Base-by-base conservation (phyloP, 2,329 filamentous ascomycete species). In the Sporothrix brunneoviolacea region DNA sequence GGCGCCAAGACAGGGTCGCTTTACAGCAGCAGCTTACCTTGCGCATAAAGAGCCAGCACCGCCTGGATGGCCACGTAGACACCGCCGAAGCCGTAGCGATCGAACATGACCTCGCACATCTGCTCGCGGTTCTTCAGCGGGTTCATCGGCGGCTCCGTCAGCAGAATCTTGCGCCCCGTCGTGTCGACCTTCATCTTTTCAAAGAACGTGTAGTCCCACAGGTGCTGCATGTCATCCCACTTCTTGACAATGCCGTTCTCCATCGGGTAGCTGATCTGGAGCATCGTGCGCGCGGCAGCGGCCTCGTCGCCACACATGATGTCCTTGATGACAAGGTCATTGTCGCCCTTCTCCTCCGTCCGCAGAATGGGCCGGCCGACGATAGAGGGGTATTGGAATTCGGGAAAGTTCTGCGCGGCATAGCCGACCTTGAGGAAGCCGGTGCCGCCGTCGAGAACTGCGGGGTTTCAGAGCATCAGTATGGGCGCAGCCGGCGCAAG, bases 291-390 rank as follows among this genome's bases (percentile, higher is more conserved):
- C 59, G 93, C 91, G 48, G 90, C 90, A 15, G 93, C 91, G 44
- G 93, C 93, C 73, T 98, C 91, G 73, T 98, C 93, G 67, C 93
- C 93, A 72, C 91, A 97, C 93, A 98, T 98, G 67, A 98, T 96
- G 74, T 98, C 93, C 79, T 95, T 96, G 70, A 82, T 86, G 70
- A 80, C 84, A 74, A 80, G 62, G 65, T 79, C 72, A 64, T 70
- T 73, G 65, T 73, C 72, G 61, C 75, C 77, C 66, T 79, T 78
- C 72, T 98, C 93, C 76, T 98, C 93, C 56, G 91, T 91, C 72
- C 93, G 89, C 64, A 98, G 81, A 70, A 98, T 98, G 46, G 93
- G 93, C 61, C 93, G 88, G 67, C 93, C 93, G 68, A 98, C 90
- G 70, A 98, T 97, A 60, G 91, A 96, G 51, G 93, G 93, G 72